Base-by-base conservation (phyloP, 768 basidiomycete species). In the Galerina sulciceps region DNA sequence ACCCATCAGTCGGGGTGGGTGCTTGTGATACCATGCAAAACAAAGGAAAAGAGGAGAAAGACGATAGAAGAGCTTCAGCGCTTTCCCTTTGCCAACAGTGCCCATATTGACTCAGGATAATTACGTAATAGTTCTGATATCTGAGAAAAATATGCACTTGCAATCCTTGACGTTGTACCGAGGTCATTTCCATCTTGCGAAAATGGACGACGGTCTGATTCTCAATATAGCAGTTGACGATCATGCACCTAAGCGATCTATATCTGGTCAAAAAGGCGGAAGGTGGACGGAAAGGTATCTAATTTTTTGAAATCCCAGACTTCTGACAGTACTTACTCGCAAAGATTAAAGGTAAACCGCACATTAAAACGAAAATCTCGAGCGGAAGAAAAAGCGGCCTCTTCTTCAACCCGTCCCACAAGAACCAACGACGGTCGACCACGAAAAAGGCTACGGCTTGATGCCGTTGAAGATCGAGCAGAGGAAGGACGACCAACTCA, bases 281-380 rank as follows among this genome's bases (percentile, higher is more conserved):
- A 78, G 88, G 73, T 91, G 90, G 89, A 90, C 86, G 11, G 89
- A 91, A 69, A 83, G 93, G 91, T 90, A 63, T 59, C 40, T 23
- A 51, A 53, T 52, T 56, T 54, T 55, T 41, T 22, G 10, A 51
- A 23, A 26, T 17, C 10, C 26, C 18, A 60, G 40, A 46, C 55
- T 44, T 31, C 47, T 58, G 41, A 53, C 60, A 14, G 49, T 11
- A 50, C 36, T 59, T 45, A 60, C 61, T 65, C 64, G 60, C 37
- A 69, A 58, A 94, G 93, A 69, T 70, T 90, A 55, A 93, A 91
- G 76, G 85, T 85, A 42, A 94, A 88, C 73, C 86, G 89, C 60
- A 80, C 81, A 54, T 77, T 79, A 22, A 89, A 90, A 73, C 81
- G 87, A 37, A 88, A 88, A 65, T 66, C 71, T 0, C 75, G 74